Conservation (phyloP, 371 early-diverging fungal genomes). For the Thermomucor indicae-seudaticae region DNA sequence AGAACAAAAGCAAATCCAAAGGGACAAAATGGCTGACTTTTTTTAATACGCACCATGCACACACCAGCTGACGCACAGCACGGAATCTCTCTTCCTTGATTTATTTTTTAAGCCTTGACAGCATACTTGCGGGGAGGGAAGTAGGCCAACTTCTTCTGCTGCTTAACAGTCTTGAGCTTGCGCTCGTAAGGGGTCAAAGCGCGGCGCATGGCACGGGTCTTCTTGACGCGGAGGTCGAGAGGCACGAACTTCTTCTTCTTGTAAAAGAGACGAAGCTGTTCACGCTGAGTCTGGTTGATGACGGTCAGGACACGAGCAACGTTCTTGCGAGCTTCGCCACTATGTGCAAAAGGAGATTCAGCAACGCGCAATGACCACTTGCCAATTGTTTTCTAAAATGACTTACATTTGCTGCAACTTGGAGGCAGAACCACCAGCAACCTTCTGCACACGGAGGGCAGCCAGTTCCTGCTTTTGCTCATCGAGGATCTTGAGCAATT, state of each 20-base stretch:
- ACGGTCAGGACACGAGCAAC: constrained; percentile 92
- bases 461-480: constrained; percentile 91
- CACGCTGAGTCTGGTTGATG: constrained; percentile 86
- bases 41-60: too few relatives aligned
- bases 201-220: constrained; percentile 96
- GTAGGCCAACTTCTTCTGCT: constrained; percentile 78
- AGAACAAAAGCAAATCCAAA: too few relatives aligned
- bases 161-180: constrained; percentile 66
- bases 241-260: constrained; percentile 90
- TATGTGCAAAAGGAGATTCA: constrained; percentile 15
- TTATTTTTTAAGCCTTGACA: constrained; percentile 69
- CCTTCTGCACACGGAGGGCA: constrained; percentile 88
- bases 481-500: constrained; percentile 84
- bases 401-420: constrained; percentile 83
- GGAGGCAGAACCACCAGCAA: constrained; percentile 67
- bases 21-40: too few relatives aligned
- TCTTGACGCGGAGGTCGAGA: constrained; percentile 91
- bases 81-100: too few relatives aligned
- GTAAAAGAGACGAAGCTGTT: constrained; percentile 77
- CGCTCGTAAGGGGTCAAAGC: constrained; percentile 78
- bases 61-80: too few relatives aligned
- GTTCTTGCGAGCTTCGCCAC: constrained; percentile 81
- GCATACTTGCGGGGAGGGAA: constrained; percentile 86
- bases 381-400: neutral
- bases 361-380: neutral